Evolutionary conservation across 495 filamentous ascomycete species (phyloP).

Genomic region (Bryoglossum gracile): DNA sequence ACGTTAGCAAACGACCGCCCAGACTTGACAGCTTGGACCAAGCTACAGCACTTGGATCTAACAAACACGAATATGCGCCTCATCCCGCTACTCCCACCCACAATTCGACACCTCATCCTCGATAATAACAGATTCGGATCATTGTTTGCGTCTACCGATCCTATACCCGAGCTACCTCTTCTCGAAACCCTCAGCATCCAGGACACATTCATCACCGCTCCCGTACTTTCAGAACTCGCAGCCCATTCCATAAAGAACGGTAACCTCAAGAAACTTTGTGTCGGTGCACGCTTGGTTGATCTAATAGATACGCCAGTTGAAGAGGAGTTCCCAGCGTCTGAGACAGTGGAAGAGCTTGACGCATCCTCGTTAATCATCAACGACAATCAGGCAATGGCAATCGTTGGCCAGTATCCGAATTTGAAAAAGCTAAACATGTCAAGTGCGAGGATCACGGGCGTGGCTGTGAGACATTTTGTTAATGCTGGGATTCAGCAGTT

Average conservation of each 20-base stretch:
- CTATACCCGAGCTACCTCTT: slow-evolving; percentile 8
- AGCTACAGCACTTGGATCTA: slow-evolving; percentile 14
- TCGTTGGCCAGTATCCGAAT: slow-evolving; percentile 17
- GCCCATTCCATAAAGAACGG: slow-evolving; percentile 10
- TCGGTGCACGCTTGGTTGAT: slow-evolving; percentile 9
- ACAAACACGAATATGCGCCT: neutral
- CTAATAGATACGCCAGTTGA: neutral
- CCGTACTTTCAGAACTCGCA: slow-evolving; percentile 5
- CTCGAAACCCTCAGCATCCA: slow-evolving; percentile 20
- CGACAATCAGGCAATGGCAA: slow-evolving; percentile 10
- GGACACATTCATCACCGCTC: neutral
- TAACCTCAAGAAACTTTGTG: slow-evolving; percentile 12
- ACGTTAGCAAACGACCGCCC: neutral
- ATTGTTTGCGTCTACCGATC: neutral
- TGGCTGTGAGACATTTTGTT: slow-evolving; percentile 18
- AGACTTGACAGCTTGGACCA: slow-evolving; percentile 7
- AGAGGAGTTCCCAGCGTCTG: slow-evolving; percentile 14
- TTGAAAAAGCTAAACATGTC: slow-evolving; percentile 16
- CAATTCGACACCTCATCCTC: slow-evolving; percentile 15
- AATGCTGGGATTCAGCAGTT: slow-evolving; percentile 14
- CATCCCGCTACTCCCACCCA: slow-evolving; percentile 14
- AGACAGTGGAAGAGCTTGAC: slow-evolving; percentile 13
- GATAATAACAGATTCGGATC: slow-evolving; percentile 3
- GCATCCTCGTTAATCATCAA: slow-evolving; percentile 1
- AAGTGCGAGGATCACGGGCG: slow-evolving; percentile 20